A percentile compares a stretch with the other conserved stretches of the same genome.
phyloP scores from a whole-genome alignment of 75 land plant genomes.

The Chamaecyparis obtusa region DNA sequence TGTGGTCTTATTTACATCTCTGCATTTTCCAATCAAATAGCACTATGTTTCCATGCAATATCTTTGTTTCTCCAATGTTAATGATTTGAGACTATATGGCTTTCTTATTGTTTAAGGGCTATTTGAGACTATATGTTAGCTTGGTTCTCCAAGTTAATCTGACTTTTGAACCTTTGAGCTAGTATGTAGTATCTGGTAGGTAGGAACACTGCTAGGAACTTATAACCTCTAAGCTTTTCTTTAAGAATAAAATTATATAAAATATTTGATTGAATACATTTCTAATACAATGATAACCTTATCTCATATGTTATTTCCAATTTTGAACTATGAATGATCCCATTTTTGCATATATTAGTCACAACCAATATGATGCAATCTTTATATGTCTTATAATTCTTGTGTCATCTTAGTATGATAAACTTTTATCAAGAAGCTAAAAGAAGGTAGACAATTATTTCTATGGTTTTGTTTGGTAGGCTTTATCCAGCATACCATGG shows the following conservation, averaged over 20 bases:
- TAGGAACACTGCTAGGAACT: neutral
- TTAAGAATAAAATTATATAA: neutral
- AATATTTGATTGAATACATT: neutral
- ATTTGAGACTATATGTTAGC: too few species aligned
- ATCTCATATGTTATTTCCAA: neutral
- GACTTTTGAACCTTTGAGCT: neutral
- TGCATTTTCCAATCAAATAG: too few species aligned
- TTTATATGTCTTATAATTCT: neutral
- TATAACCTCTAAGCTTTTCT: neutral
- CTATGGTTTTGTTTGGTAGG: conserved; percentile 14
- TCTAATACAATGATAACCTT: neutral
- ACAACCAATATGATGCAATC: neutral
- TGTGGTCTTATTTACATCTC: too few species aligned
- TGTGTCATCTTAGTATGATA: neutral
- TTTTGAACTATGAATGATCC: neutral
- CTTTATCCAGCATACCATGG: conserved; percentile 23
- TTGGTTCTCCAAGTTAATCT: neutral
- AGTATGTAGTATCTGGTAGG: neutral
- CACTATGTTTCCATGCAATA: too few species aligned
- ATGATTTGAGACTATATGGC: too few species aligned
- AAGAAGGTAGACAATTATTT: neutral
- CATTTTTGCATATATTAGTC: neutral
- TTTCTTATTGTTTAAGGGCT: too few species aligned
- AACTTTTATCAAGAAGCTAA: neutral
- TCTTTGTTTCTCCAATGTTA: too few species aligned